A percentile compares a stretch with the other conserved stretches of the same genome.
phyloP scores from a whole-genome alignment of 1,284 basidiomycete genomes.

The Sphaerobolus stellatus region DNA sequence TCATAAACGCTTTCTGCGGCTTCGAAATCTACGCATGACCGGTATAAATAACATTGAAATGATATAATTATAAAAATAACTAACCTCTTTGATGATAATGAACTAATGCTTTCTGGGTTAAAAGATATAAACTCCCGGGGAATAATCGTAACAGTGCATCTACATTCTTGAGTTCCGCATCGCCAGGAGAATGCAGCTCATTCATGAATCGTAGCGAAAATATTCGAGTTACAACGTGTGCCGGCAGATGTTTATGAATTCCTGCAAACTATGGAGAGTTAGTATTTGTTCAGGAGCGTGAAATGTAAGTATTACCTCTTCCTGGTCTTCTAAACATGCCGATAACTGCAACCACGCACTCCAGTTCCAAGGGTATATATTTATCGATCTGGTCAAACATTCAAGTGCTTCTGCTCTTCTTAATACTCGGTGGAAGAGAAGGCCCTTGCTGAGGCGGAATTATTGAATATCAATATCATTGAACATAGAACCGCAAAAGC shows the following conservation, averaged over 20 bases:
- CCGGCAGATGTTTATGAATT: constrained; percentile 40
- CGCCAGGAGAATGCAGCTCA: constrained; percentile 84
- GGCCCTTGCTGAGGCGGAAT: constrained; percentile 58
- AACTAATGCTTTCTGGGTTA: constrained; percentile 83
- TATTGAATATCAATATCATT: constrained; percentile 12
- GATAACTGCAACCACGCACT: constrained; percentile 85
- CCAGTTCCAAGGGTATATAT: constrained; percentile 93
- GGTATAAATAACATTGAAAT: neutral
- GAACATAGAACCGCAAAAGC: constrained; percentile 26
- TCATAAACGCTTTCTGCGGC: constrained; percentile 84
- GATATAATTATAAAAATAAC: constrained; percentile 22
- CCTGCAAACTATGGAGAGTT: constrained; percentile 13
- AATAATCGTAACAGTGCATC: constrained; percentile 78
- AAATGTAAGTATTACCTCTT: constrained; percentile 63
- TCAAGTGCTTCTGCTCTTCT: constrained; percentile 87
- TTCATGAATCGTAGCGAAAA: constrained; percentile 90
- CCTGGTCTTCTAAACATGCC: constrained; percentile 81
- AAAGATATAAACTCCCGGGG: constrained; percentile 82
- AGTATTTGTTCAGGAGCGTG: neutral
- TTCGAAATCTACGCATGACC: constrained; percentile 66
- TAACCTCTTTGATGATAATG: constrained; percentile 87
- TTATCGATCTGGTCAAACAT: constrained; percentile 74
- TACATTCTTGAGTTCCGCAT: constrained; percentile 77
- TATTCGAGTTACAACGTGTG: constrained; percentile 77
- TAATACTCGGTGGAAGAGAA: constrained; percentile 77